Evolutionary conservation across 2,329 filamentous ascomycete species (phyloP), one percentile per base, ranked within the genome.

Genomic region (Domatiomyces globalis): DNA sequence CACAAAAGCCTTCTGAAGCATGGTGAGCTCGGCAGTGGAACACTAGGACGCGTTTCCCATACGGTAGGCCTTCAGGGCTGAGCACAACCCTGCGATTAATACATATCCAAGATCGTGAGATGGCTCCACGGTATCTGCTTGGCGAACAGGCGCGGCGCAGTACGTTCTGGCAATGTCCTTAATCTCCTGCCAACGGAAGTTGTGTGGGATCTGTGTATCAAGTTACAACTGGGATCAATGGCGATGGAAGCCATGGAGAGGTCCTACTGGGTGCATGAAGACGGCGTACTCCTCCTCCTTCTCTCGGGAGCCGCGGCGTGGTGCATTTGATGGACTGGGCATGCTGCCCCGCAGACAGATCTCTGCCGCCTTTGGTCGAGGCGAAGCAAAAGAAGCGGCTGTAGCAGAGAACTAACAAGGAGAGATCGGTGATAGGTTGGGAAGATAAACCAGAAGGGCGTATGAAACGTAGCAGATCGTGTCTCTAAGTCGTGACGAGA

Each of bases 151-250:
- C 29, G 29, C 29, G 2, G 29, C 29, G 29, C 29, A 33, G 27
- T 20, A 50, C 27, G 45, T 39, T 22, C 49, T 18, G 5, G 57
- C 57, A 49, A 58, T 58, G 47, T 61, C 58, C 48, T 61, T 61
- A 45, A 61, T 56, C 48, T 61, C 58, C 46, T 61, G 58, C 58
- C 58, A 61, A 46, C 56, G 56, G 43, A 57, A 60, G 49, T 59
- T 51, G 48, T 52, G 56, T 45, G 58, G 57, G 18, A 61, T 58
- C 58, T 60, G 36, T 9, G 12, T 33, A 43, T 7, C 27, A 33
- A 5, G 22, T 51, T 19, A 43, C 17, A 22, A 27, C 51, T 42
- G 48, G 45, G 17, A 19, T 47, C 6, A 42, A 43, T 27, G 12
- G 12, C 15, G 44, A 12, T n/a, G 39, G 17, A 33, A 12, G 22